These are phyloP conservation scores for Colletotrichum cuscutae DNA, from an alignment of 2,329 filamentous ascomycete species.

Conservation along the genomic window DNA sequence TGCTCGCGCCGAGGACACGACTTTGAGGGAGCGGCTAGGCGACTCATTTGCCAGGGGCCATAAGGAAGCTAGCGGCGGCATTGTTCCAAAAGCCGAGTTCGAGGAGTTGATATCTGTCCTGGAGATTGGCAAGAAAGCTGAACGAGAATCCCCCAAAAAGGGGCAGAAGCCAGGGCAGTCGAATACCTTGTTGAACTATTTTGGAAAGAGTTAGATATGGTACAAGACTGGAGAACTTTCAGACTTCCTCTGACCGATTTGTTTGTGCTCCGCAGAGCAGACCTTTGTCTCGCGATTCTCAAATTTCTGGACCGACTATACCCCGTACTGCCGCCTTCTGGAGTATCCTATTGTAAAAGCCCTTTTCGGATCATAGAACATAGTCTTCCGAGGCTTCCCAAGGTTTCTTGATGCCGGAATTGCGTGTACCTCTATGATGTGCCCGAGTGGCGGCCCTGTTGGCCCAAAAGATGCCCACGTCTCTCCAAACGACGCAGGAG, in stretches of 20 bases:
- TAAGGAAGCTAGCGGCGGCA: constrained; percentile 73
- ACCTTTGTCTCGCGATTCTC: no score
- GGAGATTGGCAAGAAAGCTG: constrained; percentile 65
- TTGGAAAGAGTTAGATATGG: constrained; percentile 49
- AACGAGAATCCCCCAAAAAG: constrained; percentile 42
- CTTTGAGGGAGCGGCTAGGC: constrained; percentile 60
- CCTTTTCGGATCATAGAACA: neutral
- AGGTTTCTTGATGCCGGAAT: no score
- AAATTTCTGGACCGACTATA: neutral
- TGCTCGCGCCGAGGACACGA: constrained; percentile 49
- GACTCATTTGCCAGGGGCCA: constrained; percentile 74
- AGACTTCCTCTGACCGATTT: no score
- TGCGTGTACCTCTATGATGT: no score
- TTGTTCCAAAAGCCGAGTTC: constrained; percentile 69
- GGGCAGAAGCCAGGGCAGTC: constrained; percentile 51
- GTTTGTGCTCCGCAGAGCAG: no score
- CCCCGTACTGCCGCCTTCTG: neutral
- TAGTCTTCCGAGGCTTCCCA: neutral
- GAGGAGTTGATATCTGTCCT: constrained; percentile 71
- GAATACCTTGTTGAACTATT: constrained; percentile 67
- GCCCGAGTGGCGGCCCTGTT: neutral
- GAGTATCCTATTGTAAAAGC: neutral
- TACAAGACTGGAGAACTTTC: no score
- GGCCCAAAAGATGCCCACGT: neutral
- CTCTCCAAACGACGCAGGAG: neutral